phyloP scores from a whole-genome alignment of 208 protist species.

The Hexamita inflata region DNA sequence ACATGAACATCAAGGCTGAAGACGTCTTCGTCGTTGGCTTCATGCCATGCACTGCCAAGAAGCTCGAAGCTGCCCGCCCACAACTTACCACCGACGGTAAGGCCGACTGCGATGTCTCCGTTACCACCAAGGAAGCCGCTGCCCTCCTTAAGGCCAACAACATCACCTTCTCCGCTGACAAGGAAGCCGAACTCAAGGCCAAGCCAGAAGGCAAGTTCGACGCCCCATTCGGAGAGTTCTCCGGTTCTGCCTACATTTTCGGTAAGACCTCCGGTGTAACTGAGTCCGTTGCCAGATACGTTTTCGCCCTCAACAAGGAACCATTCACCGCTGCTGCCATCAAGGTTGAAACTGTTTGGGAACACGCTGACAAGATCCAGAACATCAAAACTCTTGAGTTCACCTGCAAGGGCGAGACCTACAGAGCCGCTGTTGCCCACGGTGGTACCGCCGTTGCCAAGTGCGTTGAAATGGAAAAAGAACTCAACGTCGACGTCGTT shows the following conservation, averaged over 20 bases:
- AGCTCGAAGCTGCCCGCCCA: neutral
- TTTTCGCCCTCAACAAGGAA: neutral
- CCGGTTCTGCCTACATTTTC: slow-evolving; percentile 36
- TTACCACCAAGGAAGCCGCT: slow-evolving; percentile 24
- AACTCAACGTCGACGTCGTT: slow-evolving; percentile 34
- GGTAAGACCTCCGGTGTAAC: slow-evolving; percentile 38
- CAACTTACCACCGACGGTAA: slow-evolving; percentile 1
- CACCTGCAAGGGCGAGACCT: neutral
- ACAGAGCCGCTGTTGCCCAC: neutral
- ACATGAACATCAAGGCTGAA: neutral
- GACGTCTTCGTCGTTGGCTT: slow-evolving; percentile 29
- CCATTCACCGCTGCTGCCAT: neutral
- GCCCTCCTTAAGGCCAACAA: neutral
- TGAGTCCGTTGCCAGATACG: slow-evolving; percentile 33
- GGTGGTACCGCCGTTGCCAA: neutral
- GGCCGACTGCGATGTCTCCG: neutral
- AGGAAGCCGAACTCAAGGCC: neutral
- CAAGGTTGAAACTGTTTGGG: neutral
- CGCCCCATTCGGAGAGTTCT: slow-evolving; percentile 20
- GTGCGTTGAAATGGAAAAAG: neutral
- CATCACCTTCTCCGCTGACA: neutral
- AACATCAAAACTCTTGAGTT: neutral
- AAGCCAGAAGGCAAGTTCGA: neutral
- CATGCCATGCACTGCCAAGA: slow-evolving; percentile 42
- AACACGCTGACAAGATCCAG: neutral